Base-by-base conservation (phyloP, 2,329 filamentous ascomycete genomes). In the Tolypocladium nubicola region DNA sequence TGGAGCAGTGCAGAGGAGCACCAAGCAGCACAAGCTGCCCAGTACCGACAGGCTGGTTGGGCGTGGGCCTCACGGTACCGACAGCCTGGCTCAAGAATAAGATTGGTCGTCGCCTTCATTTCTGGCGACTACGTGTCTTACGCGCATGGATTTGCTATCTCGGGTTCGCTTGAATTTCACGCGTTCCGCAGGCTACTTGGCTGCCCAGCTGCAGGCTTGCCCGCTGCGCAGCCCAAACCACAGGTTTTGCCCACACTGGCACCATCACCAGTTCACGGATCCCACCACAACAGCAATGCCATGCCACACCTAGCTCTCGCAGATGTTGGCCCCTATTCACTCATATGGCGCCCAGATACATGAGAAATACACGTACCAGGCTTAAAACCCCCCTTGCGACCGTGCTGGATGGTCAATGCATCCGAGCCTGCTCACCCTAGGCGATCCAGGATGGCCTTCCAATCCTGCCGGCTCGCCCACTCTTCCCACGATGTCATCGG, bases 401-500 rank as follows among this genome's bases (percentile, higher is more conserved):
- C 40, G 7, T 41, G 26, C 30, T 19, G 1, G 14, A 35, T 33
- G 45, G 3, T 10, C 13, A 7, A 33, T 33, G 6, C 30, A 33
- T 50, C 14, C 16, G 14, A 2, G n/a, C 33, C 4, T 9, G 14
- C 26, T 50, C 56, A 50, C 40, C 45, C 26, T 33, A 50, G 23
- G 35, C 41, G 30, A 0, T 45, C 30, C 40, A 58, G 40, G 4
- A 60, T 58, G 7, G 55, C 57, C 4, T 67, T 60, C 72, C 72
- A 76, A 53, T 75, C 72, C 43, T 73, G 66, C 54, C 63, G 67
- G 45, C 63, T 64, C 0, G 71, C 65, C 65, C 69, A 75, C 30
- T 74, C 68, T 41, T 71, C 66, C 56, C 72, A 66, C 0, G 64
- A 69, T 4, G 72, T 73, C 72, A 76, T 76, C 0, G 72, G 71